Percentiles rank a stretch among this genome's conserved stretches.
Evolutionary conservation across 176 grass and related monocot genomes (phyloP).

Genomic region (Triticum dicoccoides): DNA sequence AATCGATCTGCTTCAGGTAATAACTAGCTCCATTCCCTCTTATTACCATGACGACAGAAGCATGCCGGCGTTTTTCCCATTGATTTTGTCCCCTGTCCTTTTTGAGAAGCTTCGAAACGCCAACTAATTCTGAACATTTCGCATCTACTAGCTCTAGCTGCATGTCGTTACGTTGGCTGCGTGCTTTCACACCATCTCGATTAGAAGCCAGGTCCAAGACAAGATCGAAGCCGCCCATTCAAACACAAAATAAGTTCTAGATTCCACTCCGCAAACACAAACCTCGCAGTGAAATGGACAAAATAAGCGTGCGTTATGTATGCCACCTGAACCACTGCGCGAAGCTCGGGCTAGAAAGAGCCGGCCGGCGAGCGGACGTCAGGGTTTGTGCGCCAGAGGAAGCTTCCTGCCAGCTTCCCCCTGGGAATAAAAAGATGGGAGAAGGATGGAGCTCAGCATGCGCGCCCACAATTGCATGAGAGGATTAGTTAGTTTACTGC

Average conservation of each 20-base stretch:
- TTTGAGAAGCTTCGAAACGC: neutral
- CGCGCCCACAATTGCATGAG: neutral
- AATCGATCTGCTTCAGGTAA: too few species aligned
- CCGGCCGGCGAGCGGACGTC: neutral
- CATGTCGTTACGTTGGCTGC: neutral
- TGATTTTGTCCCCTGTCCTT: neutral
- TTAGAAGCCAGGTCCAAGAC: neutral
- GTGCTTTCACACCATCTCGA: neutral
- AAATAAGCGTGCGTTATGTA: neutral
- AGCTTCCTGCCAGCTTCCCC: slow-evolving; percentile 42
- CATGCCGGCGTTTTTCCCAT: neutral
- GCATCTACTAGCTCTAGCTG: neutral
- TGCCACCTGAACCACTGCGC: slow-evolving; percentile 30
- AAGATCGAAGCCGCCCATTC: neutral
- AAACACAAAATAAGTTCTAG: too few species aligned
- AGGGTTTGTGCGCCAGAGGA: neutral
- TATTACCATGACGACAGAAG: too few species aligned
- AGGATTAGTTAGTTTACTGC: neutral
- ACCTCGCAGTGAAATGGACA: neutral
- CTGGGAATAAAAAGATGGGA: neutral
- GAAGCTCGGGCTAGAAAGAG: neutral
- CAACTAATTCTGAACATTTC: neutral
- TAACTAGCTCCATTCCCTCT: too few species aligned
- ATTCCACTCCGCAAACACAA: neutral
- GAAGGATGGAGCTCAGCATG: neutral